Percentiles rank a stretch among this genome's conserved stretches.
phyloP scores from a whole-genome alignment of 371 early-diverging fungal genomes.

The Cokeromyces recurvatus region DNA sequence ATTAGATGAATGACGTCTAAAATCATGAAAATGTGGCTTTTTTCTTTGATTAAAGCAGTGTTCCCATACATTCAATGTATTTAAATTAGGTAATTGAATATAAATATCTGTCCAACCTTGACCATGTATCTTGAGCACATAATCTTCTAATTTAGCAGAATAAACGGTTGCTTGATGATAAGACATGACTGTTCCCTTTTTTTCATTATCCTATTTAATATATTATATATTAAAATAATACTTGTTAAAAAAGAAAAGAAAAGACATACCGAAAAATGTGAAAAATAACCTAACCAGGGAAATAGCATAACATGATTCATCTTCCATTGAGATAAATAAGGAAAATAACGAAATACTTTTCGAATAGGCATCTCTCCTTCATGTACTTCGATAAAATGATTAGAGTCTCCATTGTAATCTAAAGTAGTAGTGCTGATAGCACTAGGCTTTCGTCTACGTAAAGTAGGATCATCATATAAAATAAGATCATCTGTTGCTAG shows the following conservation, averaged over 20 bases:
- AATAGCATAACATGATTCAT: slow-evolving; percentile 57
- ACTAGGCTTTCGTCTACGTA: slow-evolving; percentile 8
- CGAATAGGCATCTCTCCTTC: slow-evolving; percentile 53
- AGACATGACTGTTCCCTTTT: slow-evolving; percentile 44
- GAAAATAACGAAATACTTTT: slow-evolving; percentile 49
- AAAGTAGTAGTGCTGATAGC: slow-evolving; percentile 4
- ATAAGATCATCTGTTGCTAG: slow-evolving; percentile 23
- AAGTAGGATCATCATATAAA: slow-evolving; percentile 2
- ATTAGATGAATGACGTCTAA: too few relatives aligned
- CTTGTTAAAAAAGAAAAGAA: not conserved
- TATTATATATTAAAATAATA: not conserved
- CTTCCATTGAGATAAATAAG: slow-evolving; percentile 52
- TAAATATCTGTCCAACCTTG: slow-evolving; percentile 45
- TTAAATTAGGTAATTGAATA: slow-evolving; percentile 47
- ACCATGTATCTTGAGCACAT: slow-evolving; percentile 50
- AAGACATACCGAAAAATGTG: slow-evolving; percentile 48
- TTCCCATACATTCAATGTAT: slow-evolving; percentile 46
- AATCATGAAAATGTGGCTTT: too few relatives aligned
- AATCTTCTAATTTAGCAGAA: slow-evolving; percentile 42
- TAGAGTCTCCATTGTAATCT: not conserved
- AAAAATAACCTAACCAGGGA: slow-evolving; percentile 52
- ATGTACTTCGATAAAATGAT: slow-evolving; percentile 28
- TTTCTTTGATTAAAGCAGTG: slow-evolving; percentile 33
- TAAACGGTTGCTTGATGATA: slow-evolving; percentile 42
- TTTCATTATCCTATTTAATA: slow-evolving; percentile 31